These are phyloP conservation scores for Erysimum cheiri DNA, from an alignment of 441 rosid species.

Conservation along the genomic window DNA sequence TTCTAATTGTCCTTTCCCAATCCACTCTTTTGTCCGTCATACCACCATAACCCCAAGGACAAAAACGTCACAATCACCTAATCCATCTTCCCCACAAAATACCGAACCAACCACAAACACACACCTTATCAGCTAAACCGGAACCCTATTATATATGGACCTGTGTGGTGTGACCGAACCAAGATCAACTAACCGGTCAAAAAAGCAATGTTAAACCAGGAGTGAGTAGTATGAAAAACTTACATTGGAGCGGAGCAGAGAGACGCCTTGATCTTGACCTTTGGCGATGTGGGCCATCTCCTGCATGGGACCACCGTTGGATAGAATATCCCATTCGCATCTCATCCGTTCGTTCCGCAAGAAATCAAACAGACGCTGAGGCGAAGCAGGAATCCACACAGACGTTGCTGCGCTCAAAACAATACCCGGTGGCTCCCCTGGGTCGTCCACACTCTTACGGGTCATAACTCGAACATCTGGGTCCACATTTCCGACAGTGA, in stretches of 20 bases:
- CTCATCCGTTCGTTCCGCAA: slow-evolving; percentile 86
- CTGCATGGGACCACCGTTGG: slow-evolving; percentile 91
- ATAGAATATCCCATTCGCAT: slow-evolving; percentile 93
- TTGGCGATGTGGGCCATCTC: slow-evolving; percentile 94
- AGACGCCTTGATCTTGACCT: slow-evolving; percentile 90
- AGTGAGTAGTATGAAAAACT: slow-evolving; percentile 24
- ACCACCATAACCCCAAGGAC: slow-evolving; percentile 43
- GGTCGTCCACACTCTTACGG: slow-evolving; percentile 77
- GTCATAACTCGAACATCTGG: slow-evolving; percentile 89
- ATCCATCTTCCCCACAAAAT: slow-evolving; percentile 29
- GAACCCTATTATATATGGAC: not conserved
- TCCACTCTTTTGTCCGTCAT: slow-evolving; percentile 44
- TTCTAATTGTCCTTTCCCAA: slow-evolving; percentile 50
- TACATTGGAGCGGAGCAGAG: slow-evolving; percentile 77
- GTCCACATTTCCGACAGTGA: slow-evolving; percentile 69
- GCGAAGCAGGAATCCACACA: slow-evolving; percentile 87
- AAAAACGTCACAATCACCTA: slow-evolving; percentile 39
- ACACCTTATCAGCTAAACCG: not conserved
- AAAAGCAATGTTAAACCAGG: slow-evolving; percentile 18
- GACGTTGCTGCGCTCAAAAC: slow-evolving; percentile 91
- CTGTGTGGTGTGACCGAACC: not conserved
- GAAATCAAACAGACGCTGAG: slow-evolving; percentile 76
- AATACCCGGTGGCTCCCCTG: slow-evolving; percentile 92
- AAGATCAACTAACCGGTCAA: slow-evolving; percentile 1
- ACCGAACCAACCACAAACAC: slow-evolving; percentile 33